These are phyloP conservation scores for Penicillium psychrofluorescens DNA, from an alignment of 495 filamentous ascomycete species.

Conservation along the genomic window DNA sequence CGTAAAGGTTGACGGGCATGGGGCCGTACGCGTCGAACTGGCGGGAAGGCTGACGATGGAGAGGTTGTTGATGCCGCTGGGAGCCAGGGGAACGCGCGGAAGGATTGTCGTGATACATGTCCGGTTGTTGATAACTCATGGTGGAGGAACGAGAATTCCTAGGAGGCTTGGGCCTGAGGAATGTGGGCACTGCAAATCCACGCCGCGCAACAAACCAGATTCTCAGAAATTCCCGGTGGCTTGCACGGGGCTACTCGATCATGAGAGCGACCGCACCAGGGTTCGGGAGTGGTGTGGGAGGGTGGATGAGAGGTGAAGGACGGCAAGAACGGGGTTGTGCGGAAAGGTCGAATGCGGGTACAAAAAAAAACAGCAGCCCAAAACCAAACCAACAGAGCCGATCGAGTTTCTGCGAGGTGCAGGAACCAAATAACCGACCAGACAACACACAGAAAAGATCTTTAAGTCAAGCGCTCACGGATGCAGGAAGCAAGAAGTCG, in stretches of 20 bases:
- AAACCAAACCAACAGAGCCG: neutral
- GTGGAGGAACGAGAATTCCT: slow-evolving; percentile 27
- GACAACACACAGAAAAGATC: no score
- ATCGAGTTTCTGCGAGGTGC: neutral
- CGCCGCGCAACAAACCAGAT: slow-evolving; percentile 36
- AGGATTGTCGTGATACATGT: slow-evolving; percentile 53
- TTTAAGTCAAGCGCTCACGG: slow-evolving; percentile 12
- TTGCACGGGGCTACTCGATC: slow-evolving; percentile 22
- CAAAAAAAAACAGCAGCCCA: neutral
- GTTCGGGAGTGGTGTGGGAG: slow-evolving; percentile 5
- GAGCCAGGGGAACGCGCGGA: slow-evolving; percentile 54
- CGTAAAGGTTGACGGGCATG: slow-evolving; percentile 56
- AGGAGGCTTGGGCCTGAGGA: slow-evolving; percentile 21
- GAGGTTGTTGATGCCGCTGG: slow-evolving; percentile 55
- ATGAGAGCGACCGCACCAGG: slow-evolving; percentile 26
- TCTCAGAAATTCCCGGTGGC: slow-evolving; percentile 15
- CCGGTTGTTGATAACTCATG: slow-evolving; percentile 54
- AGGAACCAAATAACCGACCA: neutral
- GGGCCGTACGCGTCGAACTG: slow-evolving; percentile 61
- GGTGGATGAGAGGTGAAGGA: neutral
- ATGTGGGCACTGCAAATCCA: slow-evolving; percentile 33
- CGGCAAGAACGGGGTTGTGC: slow-evolving; percentile 4
- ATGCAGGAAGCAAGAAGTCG: slow-evolving; percentile 9
- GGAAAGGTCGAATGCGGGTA: slow-evolving; percentile 8
- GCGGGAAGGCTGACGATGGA: slow-evolving; percentile 60